Evolutionary conservation across 352 stramenopile genomes (phyloP).

Genomic region (Paralagenidium karlingii): DNA sequence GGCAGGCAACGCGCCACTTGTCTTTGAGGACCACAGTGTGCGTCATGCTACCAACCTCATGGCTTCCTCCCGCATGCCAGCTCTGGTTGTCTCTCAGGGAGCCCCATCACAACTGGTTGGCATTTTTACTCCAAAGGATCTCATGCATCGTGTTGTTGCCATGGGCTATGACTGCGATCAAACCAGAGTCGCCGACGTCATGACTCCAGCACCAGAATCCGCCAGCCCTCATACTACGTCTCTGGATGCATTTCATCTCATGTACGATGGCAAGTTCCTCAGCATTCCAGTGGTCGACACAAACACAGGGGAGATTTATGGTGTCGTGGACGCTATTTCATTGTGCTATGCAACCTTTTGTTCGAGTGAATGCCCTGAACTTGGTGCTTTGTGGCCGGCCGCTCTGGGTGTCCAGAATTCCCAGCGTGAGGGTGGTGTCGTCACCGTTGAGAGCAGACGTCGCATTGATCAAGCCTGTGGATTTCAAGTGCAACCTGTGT

Average conservation of each 20-base stretch:
- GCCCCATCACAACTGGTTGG: conserved; percentile 75
- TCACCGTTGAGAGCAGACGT: conserved; percentile 25
- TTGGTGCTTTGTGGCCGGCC: conserved; percentile 68
- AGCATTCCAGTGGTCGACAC: conserved; percentile 91
- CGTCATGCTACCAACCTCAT: conserved; percentile 66
- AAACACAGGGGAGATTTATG: conserved; percentile 55
- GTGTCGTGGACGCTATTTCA: conserved; percentile 71
- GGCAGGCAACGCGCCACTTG: conserved; percentile 58
- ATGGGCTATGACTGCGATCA: conserved; percentile 77
- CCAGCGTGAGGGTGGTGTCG: conserved; percentile 39
- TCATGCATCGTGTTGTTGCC: conserved; percentile 92
- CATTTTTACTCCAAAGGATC: conserved; percentile 97
- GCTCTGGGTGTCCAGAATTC: conserved; percentile 37
- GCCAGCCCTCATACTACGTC: conserved; percentile 89
- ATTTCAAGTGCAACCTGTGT: conserved; percentile 42
- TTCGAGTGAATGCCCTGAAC: conserved; percentile 48
- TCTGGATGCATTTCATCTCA: conserved; percentile 95
- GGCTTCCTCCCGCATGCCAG: conserved; percentile 61
- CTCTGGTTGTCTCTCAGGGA: conserved; percentile 55
- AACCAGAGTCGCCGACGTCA: conserved; percentile 86
- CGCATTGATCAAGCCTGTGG: conserved; percentile 19
- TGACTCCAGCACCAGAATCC: conserved; percentile 94
- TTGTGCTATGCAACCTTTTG: conserved; percentile 67
- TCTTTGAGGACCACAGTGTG: conserved; percentile 57
- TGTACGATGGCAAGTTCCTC: conserved; percentile 96